Base-by-base conservation (phyloP, 495 filamentous ascomycete species). In the Venustampulla echinocandica region DNA sequence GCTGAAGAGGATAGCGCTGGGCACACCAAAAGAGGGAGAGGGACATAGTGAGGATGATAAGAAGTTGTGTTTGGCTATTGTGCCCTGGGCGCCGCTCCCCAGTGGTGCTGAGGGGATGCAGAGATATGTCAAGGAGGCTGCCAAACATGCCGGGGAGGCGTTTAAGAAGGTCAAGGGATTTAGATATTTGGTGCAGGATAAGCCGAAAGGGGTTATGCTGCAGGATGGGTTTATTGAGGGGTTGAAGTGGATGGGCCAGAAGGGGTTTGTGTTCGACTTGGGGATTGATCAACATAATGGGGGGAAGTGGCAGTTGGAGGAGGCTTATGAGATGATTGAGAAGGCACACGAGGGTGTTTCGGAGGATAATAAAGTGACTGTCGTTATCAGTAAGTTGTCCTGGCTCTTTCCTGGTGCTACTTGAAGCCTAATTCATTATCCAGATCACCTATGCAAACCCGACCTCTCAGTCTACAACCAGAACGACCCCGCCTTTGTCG, bases 381-480 rank as follows among this genome's bases (percentile, higher is more conserved):
- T 82, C 47, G 72, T 93, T 23, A 73, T 93, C 49, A 84, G 85
- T 90, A 53, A 58, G 76, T 70, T 46, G 27, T 21, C 13, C 25
- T 38, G 40, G 36, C n/a, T n/a, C 30, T 17, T 13, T 14, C 39
- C 28, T 33, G 45, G 3, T 15, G 46, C 14, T 42, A n/a, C n/a
- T 35, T 44, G n/a, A 42, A 15, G 32, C 19, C 14, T 32, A 54
- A 38, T 30, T 7, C 13, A 32, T 9, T 21, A 4, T 34, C 10
- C 40, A 56, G 57, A 94, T 59, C 88, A 95, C 61, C 69, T 95
- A 43, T 89, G 86, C 72, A 95, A 95, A 66, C 87, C 89, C 0
- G 78, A 87, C 56, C 66, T 94, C 19, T 15, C 72, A 65, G 38
- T 67, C 63, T 61, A 61, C 64, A 61, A 55, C 44, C 56, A 68